Percentiles rank a stretch among this genome's conserved stretches.
These are phyloP conservation scores for Schwanniomyces sp. DNA, from an alignment of 805 yeast genomes.

Conservation along the genomic window DNA sequence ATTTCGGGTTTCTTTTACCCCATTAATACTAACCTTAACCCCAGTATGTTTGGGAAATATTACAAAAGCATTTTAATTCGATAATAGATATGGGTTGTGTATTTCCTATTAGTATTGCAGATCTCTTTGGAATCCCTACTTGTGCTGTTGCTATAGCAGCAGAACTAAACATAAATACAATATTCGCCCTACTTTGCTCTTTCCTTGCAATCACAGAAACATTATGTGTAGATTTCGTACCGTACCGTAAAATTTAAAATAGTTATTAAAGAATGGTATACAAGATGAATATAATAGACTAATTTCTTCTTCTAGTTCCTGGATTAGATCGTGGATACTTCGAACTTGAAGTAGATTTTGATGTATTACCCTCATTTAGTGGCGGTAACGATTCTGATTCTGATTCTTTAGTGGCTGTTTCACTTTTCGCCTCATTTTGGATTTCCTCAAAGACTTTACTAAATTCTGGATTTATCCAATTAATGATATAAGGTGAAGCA, in stretches of 20 bases:
- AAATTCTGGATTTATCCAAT: constrained; percentile 35
- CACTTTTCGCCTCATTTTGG: constrained; percentile 3
- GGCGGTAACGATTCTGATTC: too few relatives aligned
- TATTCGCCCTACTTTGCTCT: constrained; percentile 36
- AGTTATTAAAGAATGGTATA: constrained; percentile 16
- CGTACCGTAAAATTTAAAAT: constrained; percentile 26
- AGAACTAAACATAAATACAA: constrained; percentile 19
- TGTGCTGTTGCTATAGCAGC: constrained; percentile 34
- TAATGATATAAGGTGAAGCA: constrained; percentile 30
- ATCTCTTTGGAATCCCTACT: constrained; percentile 35
- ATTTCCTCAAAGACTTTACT: constrained; percentile 30
- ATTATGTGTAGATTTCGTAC: constrained; percentile 24
- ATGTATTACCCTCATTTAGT: not conserved
- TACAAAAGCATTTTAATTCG: too few relatives aligned
- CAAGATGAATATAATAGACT: not conserved
- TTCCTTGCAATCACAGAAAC: constrained; percentile 29
- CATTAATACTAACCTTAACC: constrained; percentile 41
- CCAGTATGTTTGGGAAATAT: constrained; percentile 39
- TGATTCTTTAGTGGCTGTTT: not conserved
- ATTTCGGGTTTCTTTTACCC: constrained; percentile 57
- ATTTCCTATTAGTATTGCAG: constrained; percentile 13
- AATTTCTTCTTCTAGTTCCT: not conserved
- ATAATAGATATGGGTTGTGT: too few relatives aligned
- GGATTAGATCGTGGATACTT: not conserved
- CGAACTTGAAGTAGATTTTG: not conserved